These are phyloP conservation scores for Solanum chmielewskii DNA, from an alignment of 257 asterid species.

Conservation along the genomic window DNA sequence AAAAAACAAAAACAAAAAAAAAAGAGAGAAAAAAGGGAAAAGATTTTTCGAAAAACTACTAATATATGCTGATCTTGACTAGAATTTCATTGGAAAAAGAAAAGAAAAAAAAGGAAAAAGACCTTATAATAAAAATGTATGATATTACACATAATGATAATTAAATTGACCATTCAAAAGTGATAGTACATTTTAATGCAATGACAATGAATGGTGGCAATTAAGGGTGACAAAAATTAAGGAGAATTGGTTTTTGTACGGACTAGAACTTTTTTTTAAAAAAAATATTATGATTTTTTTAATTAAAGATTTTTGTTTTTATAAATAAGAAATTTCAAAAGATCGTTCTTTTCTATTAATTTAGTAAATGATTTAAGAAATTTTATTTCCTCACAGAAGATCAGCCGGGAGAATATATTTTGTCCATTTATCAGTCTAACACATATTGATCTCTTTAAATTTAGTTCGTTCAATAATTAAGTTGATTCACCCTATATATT, in stretches of 20 bases:
- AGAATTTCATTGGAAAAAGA: background rate
- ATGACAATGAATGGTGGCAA: background rate
- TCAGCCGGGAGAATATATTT: background rate
- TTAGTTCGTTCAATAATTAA: background rate
- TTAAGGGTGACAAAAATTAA: background rate
- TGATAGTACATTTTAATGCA: background rate
- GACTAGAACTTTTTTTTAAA: too few species aligned
- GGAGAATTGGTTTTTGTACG: background rate
- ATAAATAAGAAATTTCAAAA: background rate
- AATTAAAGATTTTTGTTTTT: background rate
- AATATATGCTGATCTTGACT: background rate
- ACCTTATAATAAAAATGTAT: background rate
- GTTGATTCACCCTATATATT: background rate
- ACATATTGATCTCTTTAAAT: background rate
- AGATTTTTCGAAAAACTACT: background rate
- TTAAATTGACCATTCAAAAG: background rate
- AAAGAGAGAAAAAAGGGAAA: background rate
- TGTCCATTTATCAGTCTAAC: background rate
- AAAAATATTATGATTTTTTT: background rate
- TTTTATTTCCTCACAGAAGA: background rate
- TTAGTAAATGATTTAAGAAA: background rate
- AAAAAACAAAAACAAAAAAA: accelerated
- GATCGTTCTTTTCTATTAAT: background rate
- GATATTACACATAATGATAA: background rate
- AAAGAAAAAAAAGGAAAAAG: background rate